Base-by-base conservation (phyloP, 331 rosid species). In the Quercus lobata region DNA sequence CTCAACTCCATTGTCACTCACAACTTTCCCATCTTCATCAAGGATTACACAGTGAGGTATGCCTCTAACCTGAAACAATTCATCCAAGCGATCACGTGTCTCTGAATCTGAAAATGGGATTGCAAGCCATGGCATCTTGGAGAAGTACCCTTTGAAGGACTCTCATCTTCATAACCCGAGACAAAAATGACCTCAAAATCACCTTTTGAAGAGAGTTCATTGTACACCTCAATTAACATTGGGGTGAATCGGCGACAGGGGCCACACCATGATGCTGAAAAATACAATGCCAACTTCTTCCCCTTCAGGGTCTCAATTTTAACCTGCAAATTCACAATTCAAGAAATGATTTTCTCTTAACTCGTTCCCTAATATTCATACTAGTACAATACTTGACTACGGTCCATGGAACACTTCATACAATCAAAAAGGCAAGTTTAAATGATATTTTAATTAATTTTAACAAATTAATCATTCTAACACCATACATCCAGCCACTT, bases 91-190 rank as follows among this genome's bases (percentile, higher is more conserved):
- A 4, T 25, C 41, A 1, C 86, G 88, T 3, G 83, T 82, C 6
- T 85, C 89, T 0, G 90, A 80, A 82, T 90, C 91, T 6, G 89
- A 83, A 81, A 84, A 90, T 12, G 96, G 93, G 66, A 92, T 78
- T 5, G 92, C 86, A 73, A 92, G 88, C 97, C 97, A 92, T 21
- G 96, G 93, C 96, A 92, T 92, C 84, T 89, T 83, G 82, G 97
- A 82, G 70, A 90, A 92, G 80, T 92, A 92, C 0, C 52, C 66
- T 2, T 83, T 75, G 80, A 90, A 92, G 5, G 90, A 72, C 35
- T 86, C 87, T 92, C 93, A 55, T 90, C 87, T 57, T 68, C 53
- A 60, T 92, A 93, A 32, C 85, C 87, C 0, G 96, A 61, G 55
- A 86, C 17, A 60, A 89, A 92, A 54, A 92, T 21, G 9, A 89